phyloP scores from a whole-genome alignment of 2,329 filamentous ascomycete species.

The Ilyonectria destructans region DNA sequence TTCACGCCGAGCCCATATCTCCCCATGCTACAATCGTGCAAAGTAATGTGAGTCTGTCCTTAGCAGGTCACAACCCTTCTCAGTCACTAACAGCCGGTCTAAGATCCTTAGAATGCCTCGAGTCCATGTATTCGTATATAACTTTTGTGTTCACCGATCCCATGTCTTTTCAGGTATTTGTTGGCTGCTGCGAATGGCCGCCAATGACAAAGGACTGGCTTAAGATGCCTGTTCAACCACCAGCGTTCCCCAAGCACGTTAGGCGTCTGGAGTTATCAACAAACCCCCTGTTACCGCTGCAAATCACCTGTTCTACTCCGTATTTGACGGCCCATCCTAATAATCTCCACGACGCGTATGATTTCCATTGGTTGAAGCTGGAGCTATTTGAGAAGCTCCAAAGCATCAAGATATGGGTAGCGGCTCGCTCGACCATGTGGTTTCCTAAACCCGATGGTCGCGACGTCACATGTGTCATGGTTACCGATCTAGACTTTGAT shows the following conservation, averaged over 20 bases:
- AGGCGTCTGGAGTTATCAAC: slow-evolving; percentile 10
- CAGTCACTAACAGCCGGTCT: neutral
- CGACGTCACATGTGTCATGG: neutral
- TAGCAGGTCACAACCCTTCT: neutral
- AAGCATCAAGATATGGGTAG: slow-evolving; percentile 22
- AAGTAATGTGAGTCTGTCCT: slow-evolving; percentile 7
- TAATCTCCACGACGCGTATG: slow-evolving; percentile 1
- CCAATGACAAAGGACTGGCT: neutral
- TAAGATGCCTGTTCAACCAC: neutral
- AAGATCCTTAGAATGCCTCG: slow-evolving; percentile 14
- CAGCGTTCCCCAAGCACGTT: slow-evolving; percentile 3
- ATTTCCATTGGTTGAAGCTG: slow-evolving; percentile 19
- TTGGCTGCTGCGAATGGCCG: slow-evolving; percentile 10
- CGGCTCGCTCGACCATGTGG: slow-evolving; percentile 2
- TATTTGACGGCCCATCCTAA: neutral
- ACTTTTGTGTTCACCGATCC: slow-evolving; percentile 16
- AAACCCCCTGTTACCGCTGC: slow-evolving; percentile 3
- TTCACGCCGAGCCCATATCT: slow-evolving; percentile 11
- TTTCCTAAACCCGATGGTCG: neutral
- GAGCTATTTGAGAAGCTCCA: slow-evolving; percentile 16
- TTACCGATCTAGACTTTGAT: neutral
- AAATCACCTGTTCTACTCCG: slow-evolving; percentile 4
- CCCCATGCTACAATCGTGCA: slow-evolving; percentile 9
- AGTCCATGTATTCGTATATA: slow-evolving; percentile 12
- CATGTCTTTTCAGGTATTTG: slow-evolving; percentile 1